Percentiles rank a stretch among this genome's conserved stretches.
Conservation (phyloP, 2,329 filamentous ascomycete genomes). For the Pseudopithomyces maydicus region DNA sequence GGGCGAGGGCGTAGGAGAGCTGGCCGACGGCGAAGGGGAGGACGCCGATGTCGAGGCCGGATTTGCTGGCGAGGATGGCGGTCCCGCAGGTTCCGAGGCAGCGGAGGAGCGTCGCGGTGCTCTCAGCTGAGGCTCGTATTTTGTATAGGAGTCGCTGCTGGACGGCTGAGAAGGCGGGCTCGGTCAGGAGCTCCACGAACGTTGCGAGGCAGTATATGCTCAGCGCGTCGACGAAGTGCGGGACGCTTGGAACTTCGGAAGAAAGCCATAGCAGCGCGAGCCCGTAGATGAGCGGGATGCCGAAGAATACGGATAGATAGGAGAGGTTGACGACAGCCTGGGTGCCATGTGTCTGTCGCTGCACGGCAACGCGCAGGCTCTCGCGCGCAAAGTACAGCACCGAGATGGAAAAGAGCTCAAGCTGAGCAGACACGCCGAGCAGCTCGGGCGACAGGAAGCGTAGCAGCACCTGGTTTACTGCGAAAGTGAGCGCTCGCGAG, state of each 20-base stretch:
- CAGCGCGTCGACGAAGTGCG: slow-evolving; percentile 66
- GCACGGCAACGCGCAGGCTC: slow-evolving; percentile 86
- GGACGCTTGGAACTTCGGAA: slow-evolving; percentile 58
- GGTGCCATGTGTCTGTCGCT: slow-evolving; percentile 67
- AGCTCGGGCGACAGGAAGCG: slow-evolving; percentile 85
- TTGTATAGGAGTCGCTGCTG: slow-evolving; percentile 82
- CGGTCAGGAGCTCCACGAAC: slow-evolving; percentile 77
- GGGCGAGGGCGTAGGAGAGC: slow-evolving; percentile 70
- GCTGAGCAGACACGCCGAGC: slow-evolving; percentile 83
- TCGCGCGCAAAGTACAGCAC: slow-evolving; percentile 95
- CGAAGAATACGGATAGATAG: slow-evolving; percentile 76
- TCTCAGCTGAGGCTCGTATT: slow-evolving; percentile 81
- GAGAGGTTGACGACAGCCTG: slow-evolving; percentile 89
- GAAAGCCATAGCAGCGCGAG: slow-evolving; percentile 72
- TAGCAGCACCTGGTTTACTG: slow-evolving; percentile 88
- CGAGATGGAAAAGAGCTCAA: slow-evolving; percentile 91
- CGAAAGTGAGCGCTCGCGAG: slow-evolving; percentile 87
- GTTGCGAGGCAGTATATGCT: slow-evolving; percentile 62
- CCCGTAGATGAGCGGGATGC: slow-evolving; percentile 65
- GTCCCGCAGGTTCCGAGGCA: slow-evolving; percentile 75
- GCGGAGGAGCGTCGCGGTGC: slow-evolving; percentile 76
- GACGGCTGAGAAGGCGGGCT: slow-evolving; percentile 87
- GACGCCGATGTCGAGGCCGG: slow-evolving; percentile 67
- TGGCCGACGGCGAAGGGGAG: slow-evolving; percentile 91
- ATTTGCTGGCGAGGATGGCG: slow-evolving; percentile 66